Conservation (phyloP, 1,284 basidiomycete genomes). For the Ustilago tritici region DNA sequence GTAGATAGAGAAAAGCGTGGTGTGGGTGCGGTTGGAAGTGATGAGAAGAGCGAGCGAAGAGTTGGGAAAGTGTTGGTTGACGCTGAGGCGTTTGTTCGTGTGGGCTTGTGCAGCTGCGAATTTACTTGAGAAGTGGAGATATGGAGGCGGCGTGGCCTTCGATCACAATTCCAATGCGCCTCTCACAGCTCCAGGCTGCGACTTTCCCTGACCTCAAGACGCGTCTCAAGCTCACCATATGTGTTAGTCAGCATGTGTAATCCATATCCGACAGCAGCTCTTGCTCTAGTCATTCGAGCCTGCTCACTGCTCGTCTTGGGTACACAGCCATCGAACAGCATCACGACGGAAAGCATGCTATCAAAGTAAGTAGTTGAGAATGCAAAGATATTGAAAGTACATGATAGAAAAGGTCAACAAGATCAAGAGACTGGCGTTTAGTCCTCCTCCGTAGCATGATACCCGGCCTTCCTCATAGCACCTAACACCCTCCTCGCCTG, state of each 20-base stretch:
- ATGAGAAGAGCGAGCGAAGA: neutral
- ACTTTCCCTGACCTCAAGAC: slow-evolving; percentile 1
- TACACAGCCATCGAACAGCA: neutral
- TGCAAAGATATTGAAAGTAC: slow-evolving; percentile 6
- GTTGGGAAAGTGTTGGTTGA: neutral
- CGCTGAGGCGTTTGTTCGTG: neutral
- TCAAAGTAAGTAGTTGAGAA: neutral
- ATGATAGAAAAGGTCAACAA: slow-evolving; percentile 1
- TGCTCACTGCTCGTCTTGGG: neutral
- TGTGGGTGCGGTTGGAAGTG: neutral
- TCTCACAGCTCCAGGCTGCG: neutral
- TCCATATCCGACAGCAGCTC: neutral
- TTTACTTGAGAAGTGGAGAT: slow-evolving; percentile 25
- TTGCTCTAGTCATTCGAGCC: neutral
- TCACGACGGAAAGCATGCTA: neutral
- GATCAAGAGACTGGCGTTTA: neutral
- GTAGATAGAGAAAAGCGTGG: neutral
- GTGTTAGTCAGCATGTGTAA: slow-evolving; percentile 9
- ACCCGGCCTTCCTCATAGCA: slow-evolving; percentile 66
- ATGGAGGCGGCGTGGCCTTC: slow-evolving; percentile 46
- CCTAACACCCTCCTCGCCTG: slow-evolving; percentile 68
- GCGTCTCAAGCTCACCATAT: slow-evolving; percentile 4
- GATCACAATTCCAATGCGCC: slow-evolving; percentile 34
- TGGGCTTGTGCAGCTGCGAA: slow-evolving; percentile 33
- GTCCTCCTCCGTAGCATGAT: slow-evolving; percentile 66